Conservation (phyloP, 768 basidiomycete genomes). For the Austroboletus festivus region DNA sequence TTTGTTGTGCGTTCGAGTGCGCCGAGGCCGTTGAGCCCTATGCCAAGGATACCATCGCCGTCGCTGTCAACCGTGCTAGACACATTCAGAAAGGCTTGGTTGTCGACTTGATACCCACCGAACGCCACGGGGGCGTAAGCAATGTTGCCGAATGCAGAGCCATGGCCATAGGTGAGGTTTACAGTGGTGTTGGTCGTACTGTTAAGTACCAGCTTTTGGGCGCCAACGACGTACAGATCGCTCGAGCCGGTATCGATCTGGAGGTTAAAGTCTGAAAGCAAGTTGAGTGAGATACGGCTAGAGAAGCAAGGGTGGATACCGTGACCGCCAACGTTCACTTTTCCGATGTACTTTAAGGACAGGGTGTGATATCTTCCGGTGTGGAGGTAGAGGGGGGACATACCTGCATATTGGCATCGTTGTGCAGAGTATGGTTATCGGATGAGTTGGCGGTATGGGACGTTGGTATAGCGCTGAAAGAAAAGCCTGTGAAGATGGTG, state of each 20-base stretch:
- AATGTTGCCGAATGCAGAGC: slow-evolving; percentile 36
- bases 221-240: slow-evolving; percentile 25
- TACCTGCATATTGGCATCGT: slow-evolving; percentile 27
- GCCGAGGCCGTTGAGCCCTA: slow-evolving; percentile 27
- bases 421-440: slow-evolving; percentile 23
- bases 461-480: slow-evolving; percentile 20
- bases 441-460: slow-evolving; percentile 16
- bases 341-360: slow-evolving; percentile 25
- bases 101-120: slow-evolving; percentile 31
- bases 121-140: slow-evolving; percentile 35
- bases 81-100: slow-evolving; percentile 28
- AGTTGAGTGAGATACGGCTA: background rate
- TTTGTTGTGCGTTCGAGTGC: slow-evolving; percentile 18
- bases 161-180: slow-evolving; percentile 38
- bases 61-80: slow-evolving; percentile 13
- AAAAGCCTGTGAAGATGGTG: slow-evolving; percentile 13
- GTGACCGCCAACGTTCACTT: slow-evolving; percentile 29
- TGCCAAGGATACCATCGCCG: slow-evolving; percentile 25
- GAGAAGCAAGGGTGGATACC: slow-evolving; percentile 11
- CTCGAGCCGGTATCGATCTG: slow-evolving; percentile 30
- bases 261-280: slow-evolving; percentile 25
- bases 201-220: slow-evolving; percentile 25
- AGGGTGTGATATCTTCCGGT: background rate
- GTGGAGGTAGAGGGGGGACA: slow-evolving; percentile 1
- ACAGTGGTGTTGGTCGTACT: slow-evolving; percentile 30